A percentile compares a stretch with the other conserved stretches of the same genome.
Evolutionary conservation across 2,329 filamentous ascomycete genomes (phyloP).

Genomic region (Arthrobotrys megalospora): DNA sequence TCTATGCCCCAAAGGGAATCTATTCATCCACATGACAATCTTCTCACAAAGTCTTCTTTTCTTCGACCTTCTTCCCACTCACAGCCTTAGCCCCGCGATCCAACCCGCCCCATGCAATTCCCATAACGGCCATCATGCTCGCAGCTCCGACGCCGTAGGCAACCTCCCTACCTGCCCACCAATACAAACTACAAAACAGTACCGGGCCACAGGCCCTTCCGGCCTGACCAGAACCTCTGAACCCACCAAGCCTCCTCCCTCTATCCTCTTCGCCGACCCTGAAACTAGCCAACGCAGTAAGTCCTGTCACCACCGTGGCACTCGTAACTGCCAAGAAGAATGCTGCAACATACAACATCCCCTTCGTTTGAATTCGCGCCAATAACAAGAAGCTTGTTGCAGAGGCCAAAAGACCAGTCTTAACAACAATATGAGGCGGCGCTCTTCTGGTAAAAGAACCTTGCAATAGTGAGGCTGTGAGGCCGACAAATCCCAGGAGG

Average conservation of each 20-base stretch:
- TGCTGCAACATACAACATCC: slow-evolving; percentile 83
- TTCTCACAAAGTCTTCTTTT: slow-evolving; percentile 49
- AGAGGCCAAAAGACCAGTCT: slow-evolving; percentile 83
- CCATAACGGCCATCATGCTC: slow-evolving; percentile 82
- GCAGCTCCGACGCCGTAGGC: slow-evolving; percentile 86
- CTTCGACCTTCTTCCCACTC: slow-evolving; percentile 4
- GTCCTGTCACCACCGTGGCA: slow-evolving; percentile 91
- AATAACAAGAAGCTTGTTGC: slow-evolving; percentile 85
- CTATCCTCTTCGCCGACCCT: slow-evolving; percentile 85
- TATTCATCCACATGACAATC: not conserved
- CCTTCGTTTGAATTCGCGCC: slow-evolving; percentile 77
- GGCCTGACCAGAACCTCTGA: slow-evolving; percentile 79
- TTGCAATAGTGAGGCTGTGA: slow-evolving; percentile 92
- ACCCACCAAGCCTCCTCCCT: slow-evolving; percentile 86
- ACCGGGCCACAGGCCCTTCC: slow-evolving; percentile 89
- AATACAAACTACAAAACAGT: slow-evolving; percentile 89
- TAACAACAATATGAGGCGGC: slow-evolving; percentile 83
- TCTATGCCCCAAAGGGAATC: not conserved
- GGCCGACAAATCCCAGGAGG: slow-evolving; percentile 89
- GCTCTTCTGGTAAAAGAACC: slow-evolving; percentile 90
- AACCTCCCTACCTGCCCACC: slow-evolving; percentile 93
- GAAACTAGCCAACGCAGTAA: slow-evolving; percentile 93
- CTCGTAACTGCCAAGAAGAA: slow-evolving; percentile 89
- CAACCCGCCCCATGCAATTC: slow-evolving; percentile 76
- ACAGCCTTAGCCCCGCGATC: slow-evolving; percentile 71